A percentile compares a stretch with the other conserved stretches of the same genome.
These are phyloP conservation scores for Calycina herbarum DNA, from an alignment of 2,329 filamentous ascomycete genomes.

Conservation along the genomic window DNA sequence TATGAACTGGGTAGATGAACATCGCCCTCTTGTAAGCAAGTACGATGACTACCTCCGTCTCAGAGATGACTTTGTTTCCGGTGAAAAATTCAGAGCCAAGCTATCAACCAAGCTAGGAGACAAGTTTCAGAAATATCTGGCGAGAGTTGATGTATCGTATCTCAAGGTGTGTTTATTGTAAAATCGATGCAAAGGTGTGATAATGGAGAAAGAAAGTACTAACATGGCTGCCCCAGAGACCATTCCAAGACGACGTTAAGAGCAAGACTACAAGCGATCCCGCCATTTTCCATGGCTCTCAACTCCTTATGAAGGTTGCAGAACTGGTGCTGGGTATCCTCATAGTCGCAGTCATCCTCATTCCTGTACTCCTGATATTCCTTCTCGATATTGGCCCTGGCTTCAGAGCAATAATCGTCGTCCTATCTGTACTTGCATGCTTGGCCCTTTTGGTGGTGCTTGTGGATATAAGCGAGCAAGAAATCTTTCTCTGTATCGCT, in stretches of 20 bases:
- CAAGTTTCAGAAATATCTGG: neutral
- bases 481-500: conserved; percentile 19
- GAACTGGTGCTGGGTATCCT: neutral
- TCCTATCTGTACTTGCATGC: conserved; percentile 12
- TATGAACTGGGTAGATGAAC: conserved; percentile 16
- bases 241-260: neutral
- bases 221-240: neutral
- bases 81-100: neutral
- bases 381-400: conserved; percentile 10
- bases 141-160: neutral
- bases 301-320: neutral
- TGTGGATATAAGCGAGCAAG: conserved; percentile 15
- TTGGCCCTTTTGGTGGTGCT: conserved; percentile 8
- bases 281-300: neutral
- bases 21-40: conserved; percentile 15
- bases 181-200: neutral
- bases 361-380: conserved; percentile 22
- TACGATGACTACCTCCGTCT: conserved; percentile 19
- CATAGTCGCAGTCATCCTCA: conserved; percentile 11
- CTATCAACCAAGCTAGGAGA: conserved; percentile 10
- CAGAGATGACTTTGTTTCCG: conserved; percentile 19
- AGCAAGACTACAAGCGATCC: neutral
- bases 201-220: neutral
- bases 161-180: conserved; percentile 10
- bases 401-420: conserved; percentile 15